These are phyloP conservation scores for Moelleriella libera DNA, from an alignment of 2,329 filamentous ascomycete genomes.

Conservation along the genomic window DNA sequence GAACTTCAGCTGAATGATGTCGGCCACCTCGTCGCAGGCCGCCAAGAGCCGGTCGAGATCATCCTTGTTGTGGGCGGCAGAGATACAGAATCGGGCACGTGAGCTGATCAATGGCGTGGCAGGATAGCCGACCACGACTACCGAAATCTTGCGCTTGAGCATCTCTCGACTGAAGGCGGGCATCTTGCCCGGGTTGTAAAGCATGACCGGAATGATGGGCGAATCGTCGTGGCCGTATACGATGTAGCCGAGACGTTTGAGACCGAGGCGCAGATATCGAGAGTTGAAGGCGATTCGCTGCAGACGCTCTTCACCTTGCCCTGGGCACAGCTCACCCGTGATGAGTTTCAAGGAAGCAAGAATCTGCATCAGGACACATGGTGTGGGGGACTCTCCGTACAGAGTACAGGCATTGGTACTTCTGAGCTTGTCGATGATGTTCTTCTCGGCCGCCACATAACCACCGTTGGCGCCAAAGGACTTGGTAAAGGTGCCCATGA, in stretches of 20 bases:
- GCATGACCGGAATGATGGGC: slow-evolving; percentile 83
- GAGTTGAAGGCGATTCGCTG: slow-evolving; percentile 97
- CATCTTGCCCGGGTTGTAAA: slow-evolving; percentile 99
- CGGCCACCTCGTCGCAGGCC: slow-evolving; percentile 86
- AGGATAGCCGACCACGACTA: slow-evolving; percentile 94
- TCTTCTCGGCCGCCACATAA: slow-evolving; percentile 80
- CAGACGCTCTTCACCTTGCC: slow-evolving; percentile 88
- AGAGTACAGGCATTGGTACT: slow-evolving; percentile 74
- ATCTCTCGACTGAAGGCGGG: slow-evolving; percentile 97
- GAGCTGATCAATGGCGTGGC: slow-evolving; percentile 92
- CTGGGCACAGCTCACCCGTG: slow-evolving; percentile 71
- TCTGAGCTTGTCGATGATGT: slow-evolving; percentile 83
- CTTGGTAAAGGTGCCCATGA: slow-evolving; percentile 97
- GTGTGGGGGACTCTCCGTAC: slow-evolving; percentile 76
- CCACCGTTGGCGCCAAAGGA: slow-evolving; percentile 97
- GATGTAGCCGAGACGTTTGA: slow-evolving; percentile 94
- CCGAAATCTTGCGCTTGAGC: slow-evolving; percentile 92
- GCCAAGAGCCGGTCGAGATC: slow-evolving; percentile 81
- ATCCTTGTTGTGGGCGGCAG: slow-evolving; percentile 93
- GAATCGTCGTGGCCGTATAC: slow-evolving; percentile 97
- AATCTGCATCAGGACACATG: slow-evolving; percentile 84
- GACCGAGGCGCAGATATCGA: slow-evolving; percentile 87
- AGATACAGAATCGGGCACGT: slow-evolving; percentile 89
- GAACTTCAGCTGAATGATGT: slow-evolving; percentile 88
- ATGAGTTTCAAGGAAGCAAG: slow-evolving; percentile 77